Conservation (phyloP, 371 early-diverging fungal species). For the Vairimorpha ceranae region DNA sequence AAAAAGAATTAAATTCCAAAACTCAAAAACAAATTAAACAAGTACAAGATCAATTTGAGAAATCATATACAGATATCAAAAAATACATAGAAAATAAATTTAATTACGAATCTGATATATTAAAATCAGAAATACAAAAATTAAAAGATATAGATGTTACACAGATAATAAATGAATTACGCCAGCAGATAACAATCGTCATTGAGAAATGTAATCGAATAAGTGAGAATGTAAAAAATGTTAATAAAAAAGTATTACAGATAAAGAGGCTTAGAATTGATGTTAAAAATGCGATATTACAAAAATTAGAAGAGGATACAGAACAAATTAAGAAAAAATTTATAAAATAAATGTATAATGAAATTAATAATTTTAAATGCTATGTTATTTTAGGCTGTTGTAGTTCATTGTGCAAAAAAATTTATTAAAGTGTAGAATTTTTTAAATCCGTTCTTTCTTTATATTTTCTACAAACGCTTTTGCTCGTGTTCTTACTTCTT, state of each 20-base stretch:
- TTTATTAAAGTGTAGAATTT: too few relatives aligned
- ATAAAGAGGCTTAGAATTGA: not conserved
- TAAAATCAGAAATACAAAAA: not conserved
- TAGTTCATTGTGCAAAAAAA: too few relatives aligned
- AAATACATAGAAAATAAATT: not conserved
- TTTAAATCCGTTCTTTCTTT: conserved; percentile 26
- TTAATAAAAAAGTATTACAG: not conserved
- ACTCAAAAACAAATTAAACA: not conserved
- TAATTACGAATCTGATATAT: not conserved
- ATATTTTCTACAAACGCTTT: conserved; percentile 30
- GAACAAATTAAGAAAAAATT: not conserved
- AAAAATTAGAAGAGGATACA: conserved; percentile 1
- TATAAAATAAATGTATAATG: not conserved
- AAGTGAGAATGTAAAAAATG: not conserved
- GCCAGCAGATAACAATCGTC: not conserved
- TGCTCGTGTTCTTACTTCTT: conserved; percentile 45
- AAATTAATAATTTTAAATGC: too few relatives aligned
- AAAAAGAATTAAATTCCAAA: not conserved
- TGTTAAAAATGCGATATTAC: not conserved
- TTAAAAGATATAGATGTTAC: not conserved
- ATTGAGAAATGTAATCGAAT: not conserved
- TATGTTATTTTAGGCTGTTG: too few relatives aligned
- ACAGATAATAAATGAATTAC: not conserved
- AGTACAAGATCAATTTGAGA: not conserved
- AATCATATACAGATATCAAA: not conserved